Evolutionary conservation across 345 rosid genomes (phyloP), one percentile per base, ranked within the genome.

Genomic region (Hirschfeldia incana): DNA sequence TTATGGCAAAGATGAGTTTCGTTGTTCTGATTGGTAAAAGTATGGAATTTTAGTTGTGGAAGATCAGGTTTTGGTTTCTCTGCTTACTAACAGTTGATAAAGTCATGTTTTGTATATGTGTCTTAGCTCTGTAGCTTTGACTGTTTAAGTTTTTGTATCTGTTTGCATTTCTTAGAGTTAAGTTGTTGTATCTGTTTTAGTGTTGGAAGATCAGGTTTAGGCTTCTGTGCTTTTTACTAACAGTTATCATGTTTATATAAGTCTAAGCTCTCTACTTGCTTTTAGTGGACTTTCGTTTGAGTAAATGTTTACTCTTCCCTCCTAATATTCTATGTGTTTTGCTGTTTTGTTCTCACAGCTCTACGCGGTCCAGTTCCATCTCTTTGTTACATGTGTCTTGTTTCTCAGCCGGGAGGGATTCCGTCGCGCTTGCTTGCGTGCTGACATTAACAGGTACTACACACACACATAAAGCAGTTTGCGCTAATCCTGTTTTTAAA

Each of bases 371-470:
- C 97, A 95, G 77, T 95, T 95, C 76, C 79, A 80, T 75, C 97
- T 93, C 2, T 91, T 95, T 79, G 96, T 93, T 72, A 91, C 98
- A 12, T 88, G 97, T 30, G 84, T 93, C 42, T 82, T 95, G 86
- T 93, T 93, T 83, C 93, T 95, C 26, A 95, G 98, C 74, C 90
- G 98, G 39, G 99, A 95, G 81, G 99, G 98, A 65, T 93, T 93
- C 81, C 91, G 97, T 4, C 92, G 98, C 13, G 94, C 93, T 33
- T 88, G 96, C 84, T 77, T 93, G 97, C 88, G 98, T 36, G 93
- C 92, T 70, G 94, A 90, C 80, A 76, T 89, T 49, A 83, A 86
- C 72, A 63, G 95, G 97, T 93, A 83, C 44, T 93, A 83, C 44
- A 8, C 36, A 8, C 46, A 1, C 49, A 46, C n/a, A n/a, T n/a